A percentile compares a stretch with the other conserved stretches of the same genome.
These are phyloP conservation scores for Abelmoschus esculentus DNA, from an alignment of 345 rosid species.

Conservation along the genomic window DNA sequence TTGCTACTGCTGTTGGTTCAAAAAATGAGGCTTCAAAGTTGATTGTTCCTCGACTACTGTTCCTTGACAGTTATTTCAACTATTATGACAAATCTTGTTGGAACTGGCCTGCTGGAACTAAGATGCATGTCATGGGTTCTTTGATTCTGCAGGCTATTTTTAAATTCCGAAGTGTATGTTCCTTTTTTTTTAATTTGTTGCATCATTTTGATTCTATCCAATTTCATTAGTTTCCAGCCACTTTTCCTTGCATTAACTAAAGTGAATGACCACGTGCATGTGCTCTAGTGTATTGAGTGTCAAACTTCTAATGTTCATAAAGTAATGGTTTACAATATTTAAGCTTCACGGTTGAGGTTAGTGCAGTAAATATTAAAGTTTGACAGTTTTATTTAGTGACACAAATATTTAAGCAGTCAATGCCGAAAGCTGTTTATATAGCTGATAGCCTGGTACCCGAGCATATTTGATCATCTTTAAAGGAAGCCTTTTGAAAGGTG, in stretches of 20 bases:
- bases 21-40: conserved; percentile 44
- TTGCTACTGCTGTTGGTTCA: conserved; percentile 53
- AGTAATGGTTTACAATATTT: background rate
- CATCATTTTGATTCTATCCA: background rate
- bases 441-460: background rate
- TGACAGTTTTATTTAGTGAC: background rate
- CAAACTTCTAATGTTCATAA: background rate
- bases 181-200: conserved; percentile 6
- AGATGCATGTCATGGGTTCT: conserved; percentile 84
- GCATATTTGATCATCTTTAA: background rate
- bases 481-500: background rate
- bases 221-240: background rate
- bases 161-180: conserved; percentile 65
- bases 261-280: background rate
- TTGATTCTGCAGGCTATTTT: conserved; percentile 83
- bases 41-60: conserved; percentile 64
- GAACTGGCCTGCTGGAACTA: conserved; percentile 64
- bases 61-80: conserved; percentile 70
- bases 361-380: background rate
- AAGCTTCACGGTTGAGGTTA: background rate
- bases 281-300: background rate
- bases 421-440: background rate
- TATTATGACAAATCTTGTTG: conserved; percentile 54
- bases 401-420: background rate
- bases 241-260: background rate